Evolutionary conservation across 2,329 filamentous ascomycete species (phyloP).

Genomic region (Cryphonectria radicalis): DNA sequence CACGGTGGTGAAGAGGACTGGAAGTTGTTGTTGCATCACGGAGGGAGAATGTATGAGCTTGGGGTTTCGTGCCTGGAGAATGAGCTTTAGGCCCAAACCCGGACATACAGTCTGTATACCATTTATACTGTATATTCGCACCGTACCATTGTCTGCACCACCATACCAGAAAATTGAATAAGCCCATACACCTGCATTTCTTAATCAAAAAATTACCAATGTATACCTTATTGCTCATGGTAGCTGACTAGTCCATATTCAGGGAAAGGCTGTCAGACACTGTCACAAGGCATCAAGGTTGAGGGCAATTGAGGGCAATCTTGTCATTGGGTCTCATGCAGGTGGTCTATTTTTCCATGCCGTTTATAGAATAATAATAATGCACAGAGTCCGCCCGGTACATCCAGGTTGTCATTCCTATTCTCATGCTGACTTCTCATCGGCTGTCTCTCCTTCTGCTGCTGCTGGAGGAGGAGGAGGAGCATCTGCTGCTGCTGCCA

Average conservation of each 20-base stretch:
- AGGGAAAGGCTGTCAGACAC: not conserved
- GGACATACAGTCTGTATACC: not conserved
- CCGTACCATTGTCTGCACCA: not conserved
- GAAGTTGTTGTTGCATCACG: not conserved
- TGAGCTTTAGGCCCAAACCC: not conserved
- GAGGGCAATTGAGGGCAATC: not conserved
- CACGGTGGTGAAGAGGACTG: not conserved
- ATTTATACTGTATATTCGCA: not conserved
- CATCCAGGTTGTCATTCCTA: constrained; percentile 1
- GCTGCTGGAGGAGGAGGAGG: constrained; percentile 2
- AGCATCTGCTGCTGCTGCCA: constrained; percentile 10
- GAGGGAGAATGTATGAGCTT: not conserved
- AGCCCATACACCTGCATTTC: not conserved
- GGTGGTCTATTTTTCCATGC: constrained; percentile 16
- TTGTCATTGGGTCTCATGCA: not conserved
- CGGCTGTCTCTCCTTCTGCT: constrained; percentile 15
- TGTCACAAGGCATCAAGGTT: not conserved
- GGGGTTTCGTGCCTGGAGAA: not conserved
- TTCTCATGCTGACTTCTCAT: constrained; percentile 21
- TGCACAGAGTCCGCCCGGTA: not conserved
- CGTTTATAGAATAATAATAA: constrained; percentile 13
- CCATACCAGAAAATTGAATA: too few species aligned
- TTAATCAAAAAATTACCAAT: not conserved
- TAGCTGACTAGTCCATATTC: not conserved
- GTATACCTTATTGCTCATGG: not conserved